Evolutionary conservation across 1,284 basidiomycete genomes (phyloP).

Genomic region (Malassezia furfur): DNA sequence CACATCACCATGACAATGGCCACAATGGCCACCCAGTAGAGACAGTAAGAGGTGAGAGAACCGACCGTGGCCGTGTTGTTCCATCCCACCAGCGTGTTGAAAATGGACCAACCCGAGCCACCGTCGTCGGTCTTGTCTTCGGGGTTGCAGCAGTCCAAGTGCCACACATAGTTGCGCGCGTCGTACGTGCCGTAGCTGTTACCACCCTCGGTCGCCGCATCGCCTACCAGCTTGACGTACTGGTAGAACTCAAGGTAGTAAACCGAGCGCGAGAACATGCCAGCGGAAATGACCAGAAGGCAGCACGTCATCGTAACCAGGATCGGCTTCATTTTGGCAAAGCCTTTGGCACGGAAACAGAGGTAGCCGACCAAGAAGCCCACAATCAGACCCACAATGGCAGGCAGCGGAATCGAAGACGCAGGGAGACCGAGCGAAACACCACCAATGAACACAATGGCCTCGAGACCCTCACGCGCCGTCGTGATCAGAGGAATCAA

Average conservation of each 20-base stretch:
- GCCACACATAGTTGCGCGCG: conserved; percentile 34
- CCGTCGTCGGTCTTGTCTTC: conserved; percentile 51
- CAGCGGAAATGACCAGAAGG: conserved; percentile 40
- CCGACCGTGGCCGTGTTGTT: conserved; percentile 42
- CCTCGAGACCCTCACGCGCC: conserved; percentile 43
- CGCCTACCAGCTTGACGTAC: conserved; percentile 36
- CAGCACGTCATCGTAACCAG: conserved; percentile 32
- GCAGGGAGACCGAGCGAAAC: conserved; percentile 42
- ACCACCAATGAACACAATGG: conserved; percentile 43
- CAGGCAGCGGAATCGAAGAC: conserved; percentile 40
- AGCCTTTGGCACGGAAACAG: conserved; percentile 22
- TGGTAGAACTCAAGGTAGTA: conserved; percentile 41
- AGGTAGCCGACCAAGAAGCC: conserved; percentile 33
- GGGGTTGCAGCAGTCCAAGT: conserved; percentile 70
- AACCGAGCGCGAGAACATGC: conserved; percentile 35
- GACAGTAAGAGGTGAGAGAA: conserved; percentile 29
- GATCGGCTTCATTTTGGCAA: conserved; percentile 18
- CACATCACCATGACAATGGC: not conserved
- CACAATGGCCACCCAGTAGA: conserved; percentile 36
- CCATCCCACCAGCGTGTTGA: conserved; percentile 43
- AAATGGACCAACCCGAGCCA: conserved; percentile 36
- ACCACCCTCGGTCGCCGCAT: conserved; percentile 33
- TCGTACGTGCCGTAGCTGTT: conserved; percentile 37
- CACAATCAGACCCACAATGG: conserved; percentile 33
- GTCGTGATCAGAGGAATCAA: conserved; percentile 43